phyloP scores from a whole-genome alignment of 306 rosid species.

The Biancaea sappan region DNA sequence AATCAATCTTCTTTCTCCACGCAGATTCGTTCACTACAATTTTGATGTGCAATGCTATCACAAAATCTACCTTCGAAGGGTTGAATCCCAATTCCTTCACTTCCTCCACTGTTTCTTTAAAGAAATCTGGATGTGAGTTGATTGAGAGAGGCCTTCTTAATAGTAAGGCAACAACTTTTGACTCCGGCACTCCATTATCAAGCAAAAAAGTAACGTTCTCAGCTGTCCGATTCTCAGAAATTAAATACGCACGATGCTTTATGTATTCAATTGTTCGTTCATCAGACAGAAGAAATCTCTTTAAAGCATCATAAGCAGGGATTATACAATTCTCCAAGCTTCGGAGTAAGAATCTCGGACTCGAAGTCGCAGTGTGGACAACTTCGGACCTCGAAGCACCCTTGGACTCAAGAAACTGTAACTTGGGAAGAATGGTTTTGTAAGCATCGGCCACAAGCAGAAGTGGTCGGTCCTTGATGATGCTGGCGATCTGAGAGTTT shows the following conservation, averaged over 20 bases:
- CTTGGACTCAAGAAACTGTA: constrained; percentile 20
- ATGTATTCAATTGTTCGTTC: background rate
- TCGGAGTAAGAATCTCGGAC: background rate
- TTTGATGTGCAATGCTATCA: constrained; percentile 27
- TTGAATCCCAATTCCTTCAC: constrained; percentile 49
- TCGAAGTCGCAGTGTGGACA: background rate
- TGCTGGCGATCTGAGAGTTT: background rate
- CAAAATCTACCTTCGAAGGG: constrained; percentile 29
- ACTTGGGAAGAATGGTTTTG: constrained; percentile 17
- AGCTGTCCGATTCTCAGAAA: background rate
- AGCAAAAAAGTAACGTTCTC: background rate
- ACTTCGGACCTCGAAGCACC: constrained; percentile 11
- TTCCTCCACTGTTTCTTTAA: constrained; percentile 29
- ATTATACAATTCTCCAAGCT: constrained; percentile 21
- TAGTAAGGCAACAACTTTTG: constrained; percentile 25
- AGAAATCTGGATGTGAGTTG: background rate
- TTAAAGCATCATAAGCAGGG: background rate
- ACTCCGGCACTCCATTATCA: constrained; percentile 22
- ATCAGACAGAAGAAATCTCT: background rate
- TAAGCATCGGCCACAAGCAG: background rate
- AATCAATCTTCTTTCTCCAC: constrained; percentile 40
- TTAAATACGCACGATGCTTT: background rate
- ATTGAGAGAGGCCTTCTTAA: background rate
- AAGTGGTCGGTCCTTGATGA: background rate
- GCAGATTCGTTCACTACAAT: constrained; percentile 32